Base-by-base conservation (phyloP, 257 asterid species). In the Nicotiana benthamiana region DNA sequence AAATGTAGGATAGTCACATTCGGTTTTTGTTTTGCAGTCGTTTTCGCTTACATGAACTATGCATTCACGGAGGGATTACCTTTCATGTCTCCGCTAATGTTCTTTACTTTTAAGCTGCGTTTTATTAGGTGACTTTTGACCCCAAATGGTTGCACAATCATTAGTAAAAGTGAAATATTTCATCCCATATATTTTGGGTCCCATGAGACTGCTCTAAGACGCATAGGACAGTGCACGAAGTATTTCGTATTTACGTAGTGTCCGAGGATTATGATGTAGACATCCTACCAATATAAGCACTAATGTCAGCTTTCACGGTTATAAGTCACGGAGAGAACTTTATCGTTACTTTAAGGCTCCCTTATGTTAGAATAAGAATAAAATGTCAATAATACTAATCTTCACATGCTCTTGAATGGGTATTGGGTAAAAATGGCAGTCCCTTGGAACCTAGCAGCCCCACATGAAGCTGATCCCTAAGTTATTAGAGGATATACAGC, bases 151-250 rank as follows among this genome's bases (percentile, higher is more conserved):
- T 43, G 34, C 36, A 40, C 59, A 68, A 68, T 20, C 57, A 68
- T 68, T 68, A 12, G 77, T 70, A 70, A 22, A 70, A 43, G 15
- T 70, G 59, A 70, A 72, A 72, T 22, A 46, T 72, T 72, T 72
- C 36, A 12, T 22, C 20, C 77, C 77, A 70, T 32, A 20, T 6
- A 24, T 36, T 46, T 72, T 72, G 78, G 16, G 40, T 72, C 61
- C 77, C 59, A 59, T 59, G 28, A 59, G 28, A 59, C 16, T 59
- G 28, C 16, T 59, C 30, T 9, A 56, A 20, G 30, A 16, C 64
- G 20, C 28, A 20, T 16, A 72, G 48, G 11, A 8, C 9, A 8
- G 3, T 40, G 11, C 11, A 40, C 11, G 2, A 40, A 6, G 9
- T 0, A 40, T 7, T 0, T 2, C 10, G 10, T 0, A 36, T 8